phyloP scores from a whole-genome alignment of 2,329 filamentous ascomycete species.

The Cytospora mali region DNA sequence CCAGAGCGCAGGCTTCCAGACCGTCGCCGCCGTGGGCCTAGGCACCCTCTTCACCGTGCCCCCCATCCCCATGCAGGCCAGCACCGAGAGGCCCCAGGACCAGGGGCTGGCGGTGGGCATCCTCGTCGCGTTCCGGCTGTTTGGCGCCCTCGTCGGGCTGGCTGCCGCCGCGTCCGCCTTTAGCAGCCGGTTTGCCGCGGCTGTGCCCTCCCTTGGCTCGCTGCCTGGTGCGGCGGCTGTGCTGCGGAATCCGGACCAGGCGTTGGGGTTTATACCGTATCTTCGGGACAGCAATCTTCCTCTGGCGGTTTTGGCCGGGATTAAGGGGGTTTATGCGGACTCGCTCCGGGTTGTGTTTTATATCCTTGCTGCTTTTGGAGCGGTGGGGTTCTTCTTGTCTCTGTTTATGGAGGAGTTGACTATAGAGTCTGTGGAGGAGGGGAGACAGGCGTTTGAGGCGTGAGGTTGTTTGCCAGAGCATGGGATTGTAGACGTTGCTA shows the following conservation, averaged over 20 bases:
- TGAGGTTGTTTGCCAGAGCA: no score
- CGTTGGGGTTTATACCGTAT: not conserved
- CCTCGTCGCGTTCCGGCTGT: conserved; percentile 38
- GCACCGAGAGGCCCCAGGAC: conserved; percentile 38
- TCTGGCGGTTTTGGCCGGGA: not conserved
- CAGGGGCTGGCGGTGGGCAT: conserved; percentile 39
- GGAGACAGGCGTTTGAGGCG: no score
- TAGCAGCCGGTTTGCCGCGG: conserved; percentile 34
- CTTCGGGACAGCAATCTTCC: not conserved
- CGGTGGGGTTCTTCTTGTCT: not conserved
- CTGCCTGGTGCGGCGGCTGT: not conserved
- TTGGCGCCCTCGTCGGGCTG: conserved; percentile 42
- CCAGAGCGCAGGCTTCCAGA: not conserved
- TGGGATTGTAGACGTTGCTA: no score
- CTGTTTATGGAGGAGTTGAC: not conserved
- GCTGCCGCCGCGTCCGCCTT: conserved; percentile 40
- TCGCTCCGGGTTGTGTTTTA: not conserved
- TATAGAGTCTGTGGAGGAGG: not conserved
- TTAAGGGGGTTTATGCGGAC: not conserved
- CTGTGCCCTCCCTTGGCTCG: conserved; percentile 15
- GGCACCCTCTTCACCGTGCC: conserved; percentile 34
- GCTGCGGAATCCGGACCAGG: not conserved
- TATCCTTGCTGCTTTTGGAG: not conserved
- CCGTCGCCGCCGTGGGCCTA: conserved; percentile 29
- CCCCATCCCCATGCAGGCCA: conserved; percentile 41